Evolutionary conservation across 2,329 filamentous ascomycete species (phyloP).

Genomic region (Trichoderma sp.): DNA sequence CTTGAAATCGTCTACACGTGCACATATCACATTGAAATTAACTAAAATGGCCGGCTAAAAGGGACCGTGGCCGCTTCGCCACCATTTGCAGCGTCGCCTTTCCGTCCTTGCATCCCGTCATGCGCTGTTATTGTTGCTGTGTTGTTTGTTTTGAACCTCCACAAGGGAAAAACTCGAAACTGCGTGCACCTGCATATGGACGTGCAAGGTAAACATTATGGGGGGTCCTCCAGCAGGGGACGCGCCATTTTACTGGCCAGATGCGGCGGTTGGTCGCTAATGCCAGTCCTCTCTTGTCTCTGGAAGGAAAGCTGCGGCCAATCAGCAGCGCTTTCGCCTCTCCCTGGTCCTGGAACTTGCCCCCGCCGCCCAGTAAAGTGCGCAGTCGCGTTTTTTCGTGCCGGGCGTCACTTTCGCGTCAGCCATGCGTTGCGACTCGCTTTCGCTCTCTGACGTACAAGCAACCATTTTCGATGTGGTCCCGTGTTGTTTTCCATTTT

Average conservation of each 20-base stretch:
- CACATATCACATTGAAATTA: not conserved
- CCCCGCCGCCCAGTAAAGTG: not conserved
- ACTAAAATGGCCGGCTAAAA: not conserved
- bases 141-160: constrained; percentile 17
- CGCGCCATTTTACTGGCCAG: constrained; percentile 9
- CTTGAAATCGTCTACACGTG: constrained; percentile 6
- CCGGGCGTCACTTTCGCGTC: constrained; percentile 21
- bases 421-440: not conserved
- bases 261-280: constrained; percentile 11
- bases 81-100: not conserved
- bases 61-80: not conserved
- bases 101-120: not conserved
- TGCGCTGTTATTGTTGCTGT: not conserved
- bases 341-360: constrained; percentile 4
- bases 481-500: not conserved
- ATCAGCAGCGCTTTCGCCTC: constrained; percentile 4
- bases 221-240: constrained; percentile 10
- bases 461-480: not conserved
- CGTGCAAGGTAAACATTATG: constrained; percentile 7
- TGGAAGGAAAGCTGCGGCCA: not conserved
- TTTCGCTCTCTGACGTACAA: constrained; percentile 1
- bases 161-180: not conserved
- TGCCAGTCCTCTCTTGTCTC: constrained; percentile 11
- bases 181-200: constrained; percentile 10
- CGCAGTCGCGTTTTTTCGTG: constrained; percentile 22